These are phyloP conservation scores for Penicillium psychrofluorescens DNA, from an alignment of 495 filamentous ascomycete species.

Conservation along the genomic window DNA sequence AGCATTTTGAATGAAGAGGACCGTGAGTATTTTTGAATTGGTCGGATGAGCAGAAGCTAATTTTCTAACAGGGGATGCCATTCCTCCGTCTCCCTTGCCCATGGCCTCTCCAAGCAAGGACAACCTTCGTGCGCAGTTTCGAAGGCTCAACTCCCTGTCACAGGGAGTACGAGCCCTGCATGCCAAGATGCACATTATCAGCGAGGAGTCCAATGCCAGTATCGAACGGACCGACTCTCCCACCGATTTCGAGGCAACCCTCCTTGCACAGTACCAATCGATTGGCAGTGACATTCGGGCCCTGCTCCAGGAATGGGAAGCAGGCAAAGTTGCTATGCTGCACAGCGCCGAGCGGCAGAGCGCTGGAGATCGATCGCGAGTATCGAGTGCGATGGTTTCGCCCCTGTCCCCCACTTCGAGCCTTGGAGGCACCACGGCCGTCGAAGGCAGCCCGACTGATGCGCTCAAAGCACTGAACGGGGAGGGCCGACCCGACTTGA, in stretches of 20 bases:
- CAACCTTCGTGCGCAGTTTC: constrained; percentile 72
- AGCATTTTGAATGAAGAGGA: constrained; percentile 77
- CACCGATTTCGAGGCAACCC: constrained; percentile 56
- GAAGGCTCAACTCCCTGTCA: constrained; percentile 78
- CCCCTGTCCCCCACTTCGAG: constrained; percentile 76
- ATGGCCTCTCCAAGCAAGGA: constrained; percentile 72
- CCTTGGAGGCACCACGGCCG: constrained; percentile 75
- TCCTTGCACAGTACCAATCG: constrained; percentile 88
- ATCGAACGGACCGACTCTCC: constrained; percentile 62
- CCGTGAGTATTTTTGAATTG: constrained; percentile 42
- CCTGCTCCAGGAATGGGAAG: constrained; percentile 86
- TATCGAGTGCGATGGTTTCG: constrained; percentile 58
- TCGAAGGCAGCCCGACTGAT: constrained; percentile 72
- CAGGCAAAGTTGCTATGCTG: constrained; percentile 68
- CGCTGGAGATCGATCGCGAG: constrained; percentile 54
- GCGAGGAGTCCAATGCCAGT: constrained; percentile 77
- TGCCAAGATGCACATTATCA: constrained; percentile 86
- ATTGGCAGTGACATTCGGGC: constrained; percentile 80
- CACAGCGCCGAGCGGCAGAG: constrained; percentile 56
- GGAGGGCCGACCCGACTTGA: constrained; percentile 33
- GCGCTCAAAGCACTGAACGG: constrained; percentile 72
- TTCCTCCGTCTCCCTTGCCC: constrained; percentile 57
- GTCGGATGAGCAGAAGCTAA: constrained; percentile 11
- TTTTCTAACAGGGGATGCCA: constrained; percentile 30
- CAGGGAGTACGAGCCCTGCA: constrained; percentile 88